Conservation (phyloP, 306 rosid genomes). For the Vigna hirtella region DNA sequence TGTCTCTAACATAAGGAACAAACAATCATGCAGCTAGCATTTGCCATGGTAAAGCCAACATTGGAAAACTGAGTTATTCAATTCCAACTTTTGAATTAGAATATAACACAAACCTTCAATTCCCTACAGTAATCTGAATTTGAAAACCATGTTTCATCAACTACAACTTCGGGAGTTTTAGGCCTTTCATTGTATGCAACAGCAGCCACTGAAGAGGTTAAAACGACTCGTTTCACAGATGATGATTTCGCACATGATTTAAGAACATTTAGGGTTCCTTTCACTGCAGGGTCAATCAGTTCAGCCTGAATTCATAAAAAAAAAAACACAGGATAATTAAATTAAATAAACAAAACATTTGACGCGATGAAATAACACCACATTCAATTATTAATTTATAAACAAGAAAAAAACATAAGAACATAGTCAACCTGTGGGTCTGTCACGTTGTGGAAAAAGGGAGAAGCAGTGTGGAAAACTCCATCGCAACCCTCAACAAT, state of each 20-base stretch:
- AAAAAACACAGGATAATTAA: background rate
- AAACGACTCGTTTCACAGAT: slow-evolving; percentile 46
- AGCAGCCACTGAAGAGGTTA: slow-evolving; percentile 43
- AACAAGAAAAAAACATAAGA: background rate
- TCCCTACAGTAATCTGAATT: slow-evolving; percentile 36
- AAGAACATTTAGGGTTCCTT: slow-evolving; percentile 50
- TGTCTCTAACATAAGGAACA: too few relatives aligned
- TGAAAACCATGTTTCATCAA: slow-evolving; percentile 47
- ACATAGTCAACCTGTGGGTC: slow-evolving; percentile 50
- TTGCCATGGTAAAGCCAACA: too few relatives aligned
- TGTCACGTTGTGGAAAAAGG: slow-evolving; percentile 1
- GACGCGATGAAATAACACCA: background rate
- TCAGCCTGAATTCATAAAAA: slow-evolving; percentile 32
- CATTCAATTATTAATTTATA: background rate
- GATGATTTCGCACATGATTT: slow-evolving; percentile 46
- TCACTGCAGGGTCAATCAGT: slow-evolving; percentile 50
- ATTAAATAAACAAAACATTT: background rate
- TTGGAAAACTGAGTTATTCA: too few relatives aligned
- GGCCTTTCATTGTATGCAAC: slow-evolving; percentile 24
- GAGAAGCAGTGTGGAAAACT: slow-evolving; percentile 64
- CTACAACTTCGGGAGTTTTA: slow-evolving; percentile 31
- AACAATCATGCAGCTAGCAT: too few relatives aligned
- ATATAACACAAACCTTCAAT: slow-evolving; percentile 16
- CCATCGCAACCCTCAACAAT: slow-evolving; percentile 52
- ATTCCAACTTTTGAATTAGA: too few relatives aligned